These are phyloP conservation scores for Alternaria alternata DNA, from an alignment of 2,329 filamentous ascomycete species.

Conservation along the genomic window DNA sequence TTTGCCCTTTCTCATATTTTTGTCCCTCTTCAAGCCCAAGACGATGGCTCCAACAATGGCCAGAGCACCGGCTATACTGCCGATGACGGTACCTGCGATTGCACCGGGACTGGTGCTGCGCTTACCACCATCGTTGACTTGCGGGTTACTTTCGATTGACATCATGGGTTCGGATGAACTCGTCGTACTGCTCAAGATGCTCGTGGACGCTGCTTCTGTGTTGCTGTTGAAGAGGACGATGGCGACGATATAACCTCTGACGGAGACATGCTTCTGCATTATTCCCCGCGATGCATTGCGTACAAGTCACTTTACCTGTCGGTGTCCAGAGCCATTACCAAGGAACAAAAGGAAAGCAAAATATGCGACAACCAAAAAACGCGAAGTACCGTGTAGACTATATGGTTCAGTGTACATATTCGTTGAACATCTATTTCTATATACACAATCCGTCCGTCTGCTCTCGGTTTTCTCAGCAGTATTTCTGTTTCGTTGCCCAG, in stretches of 20 bases:
- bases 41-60: too few relatives aligned
- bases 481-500: conserved; percentile 35
- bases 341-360: neutral
- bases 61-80: too few relatives aligned
- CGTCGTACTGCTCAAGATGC: too few relatives aligned
- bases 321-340: neutral
- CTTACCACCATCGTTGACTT: too few relatives aligned
- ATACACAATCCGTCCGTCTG: neutral
- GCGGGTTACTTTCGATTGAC: too few relatives aligned
- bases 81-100: too few relatives aligned
- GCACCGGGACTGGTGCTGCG: too few relatives aligned
- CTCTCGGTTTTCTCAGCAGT: conserved; percentile 13
- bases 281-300: neutral
- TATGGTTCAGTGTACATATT: neutral
- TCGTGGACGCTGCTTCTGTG: too few relatives aligned
- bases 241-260: too few relatives aligned
- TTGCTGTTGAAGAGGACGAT: too few relatives aligned
- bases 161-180: too few relatives aligned
- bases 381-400: neutral
- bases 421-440: neutral
- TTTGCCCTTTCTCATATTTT: neutral
- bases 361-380: neutral
- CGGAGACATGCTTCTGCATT: neutral
- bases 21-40: too few relatives aligned
- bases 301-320: neutral